Evolutionary conservation across 139 green algal species (phyloP).

Genomic region (Yamagishiella unicocca): DNA sequence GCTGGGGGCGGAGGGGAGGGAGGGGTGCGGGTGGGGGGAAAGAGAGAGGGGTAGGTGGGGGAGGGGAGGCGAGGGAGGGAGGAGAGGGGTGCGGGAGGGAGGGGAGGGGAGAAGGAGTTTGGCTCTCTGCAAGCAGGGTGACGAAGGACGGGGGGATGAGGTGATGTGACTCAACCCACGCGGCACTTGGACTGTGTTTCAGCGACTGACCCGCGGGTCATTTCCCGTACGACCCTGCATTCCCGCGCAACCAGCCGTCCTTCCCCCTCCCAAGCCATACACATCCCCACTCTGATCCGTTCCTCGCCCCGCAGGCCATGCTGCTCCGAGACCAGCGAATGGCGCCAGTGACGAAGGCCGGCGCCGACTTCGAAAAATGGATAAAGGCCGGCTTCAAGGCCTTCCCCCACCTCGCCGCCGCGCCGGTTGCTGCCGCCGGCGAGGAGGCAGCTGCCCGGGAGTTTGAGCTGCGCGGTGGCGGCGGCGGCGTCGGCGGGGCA

Average conservation of each 20-base stretch:
- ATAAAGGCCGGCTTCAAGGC: constrained; percentile 51
- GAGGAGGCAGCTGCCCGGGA: not conserved
- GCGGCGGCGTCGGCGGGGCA: not conserved
- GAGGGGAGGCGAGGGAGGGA: not conserved
- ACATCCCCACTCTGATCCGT: not conserved
- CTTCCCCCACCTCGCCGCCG: constrained; percentile 25
- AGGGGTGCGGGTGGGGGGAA: not conserved
- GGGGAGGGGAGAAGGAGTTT: not conserved
- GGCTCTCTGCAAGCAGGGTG: not conserved
- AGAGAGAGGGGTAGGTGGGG: too few species aligned
- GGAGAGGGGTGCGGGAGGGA: not conserved
- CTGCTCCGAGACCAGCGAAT: constrained; percentile 28
- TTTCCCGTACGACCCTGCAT: not conserved
- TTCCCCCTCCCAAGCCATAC: not conserved
- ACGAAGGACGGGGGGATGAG: not conserved
- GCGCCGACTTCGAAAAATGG: constrained; percentile 55
- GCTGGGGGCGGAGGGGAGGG: not conserved
- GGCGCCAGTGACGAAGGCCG: not conserved
- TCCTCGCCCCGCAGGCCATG: not conserved
- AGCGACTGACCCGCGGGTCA: not conserved
- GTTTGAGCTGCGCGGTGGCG: not conserved
- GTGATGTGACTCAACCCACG: not conserved
- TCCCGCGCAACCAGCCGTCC: not conserved
- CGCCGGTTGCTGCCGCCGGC: not conserved
- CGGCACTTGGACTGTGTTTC: not conserved